Percentiles rank a stretch among this genome's conserved stretches.
Conservation (phyloP, 768 basidiomycete genomes). For the Lactifluus pinguis region DNA sequence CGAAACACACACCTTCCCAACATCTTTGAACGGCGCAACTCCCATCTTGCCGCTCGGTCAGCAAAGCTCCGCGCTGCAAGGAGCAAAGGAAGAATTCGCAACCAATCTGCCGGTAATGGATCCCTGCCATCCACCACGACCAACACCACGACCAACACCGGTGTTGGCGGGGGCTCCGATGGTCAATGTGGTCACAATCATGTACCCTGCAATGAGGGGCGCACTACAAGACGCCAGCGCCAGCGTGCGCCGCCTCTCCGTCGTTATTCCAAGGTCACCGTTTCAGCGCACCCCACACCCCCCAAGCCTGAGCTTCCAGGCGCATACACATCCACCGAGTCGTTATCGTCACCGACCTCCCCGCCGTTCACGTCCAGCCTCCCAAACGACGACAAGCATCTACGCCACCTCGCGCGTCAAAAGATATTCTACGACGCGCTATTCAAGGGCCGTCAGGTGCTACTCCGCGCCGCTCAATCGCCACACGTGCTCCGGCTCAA, state of each 20-base stretch:
- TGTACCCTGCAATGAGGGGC: neutral
- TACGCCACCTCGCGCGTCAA: neutral
- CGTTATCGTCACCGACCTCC: neutral
- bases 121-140: neutral
- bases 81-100: neutral
- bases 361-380: too few relatives aligned
- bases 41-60: slow-evolving; percentile 1
- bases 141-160: neutral
- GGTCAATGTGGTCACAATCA: neutral
- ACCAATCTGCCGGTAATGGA: neutral
- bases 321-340: neutral
- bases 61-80: slow-evolving; percentile 5
- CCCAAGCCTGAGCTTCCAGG: neutral
- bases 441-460: neutral
- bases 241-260: neutral
- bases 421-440: slow-evolving; percentile 9
- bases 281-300: neutral
- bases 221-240: neutral
- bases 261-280: neutral
- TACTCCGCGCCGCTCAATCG: neutral
- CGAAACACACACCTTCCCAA: slow-evolving; percentile 8
- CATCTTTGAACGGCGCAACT: slow-evolving; percentile 2
- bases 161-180: neutral
- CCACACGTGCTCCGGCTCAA: neutral
- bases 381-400: neutral